Base-by-base conservation (phyloP, 108 stramenopile species). In the Cyclostephanos tholiformis region DNA sequence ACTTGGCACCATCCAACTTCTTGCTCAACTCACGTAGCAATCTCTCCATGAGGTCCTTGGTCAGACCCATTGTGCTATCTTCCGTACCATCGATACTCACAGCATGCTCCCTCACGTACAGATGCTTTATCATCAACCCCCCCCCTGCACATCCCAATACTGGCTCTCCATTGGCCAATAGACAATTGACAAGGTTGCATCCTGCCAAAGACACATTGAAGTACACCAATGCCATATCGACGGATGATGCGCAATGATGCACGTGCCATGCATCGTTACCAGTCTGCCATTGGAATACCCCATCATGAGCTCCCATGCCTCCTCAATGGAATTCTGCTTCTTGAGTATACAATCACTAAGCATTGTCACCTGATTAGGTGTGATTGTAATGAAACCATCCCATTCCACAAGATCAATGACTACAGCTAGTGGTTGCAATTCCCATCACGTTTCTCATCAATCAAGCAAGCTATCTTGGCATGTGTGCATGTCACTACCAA, bases 61-160 rank as follows among this genome's bases (percentile, higher is more conserved):
- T n/a, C n/a, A n/a, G n/a, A n/a, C n/a, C n/a, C n/a, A n/a, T n/a
- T n/a, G n/a, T n/a, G n/a, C n/a, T n/a, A n/a, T n/a, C n/a, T n/a
- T n/a, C n/a, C 70, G 52, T 3, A 27, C n/a, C 86, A 83, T 75
- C 92, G 93, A 55, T 95, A 91, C 53, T n/a, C n/a, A n/a, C n/a
- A n/a, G n/a, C n/a, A n/a, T n/a, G n/a, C n/a, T n/a, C n/a, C n/a
- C n/a, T n/a, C n/a, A n/a, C n/a, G n/a, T n/a, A n/a, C n/a, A n/a
- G n/a, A n/a, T n/a, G n/a, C n/a, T n/a, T n/a, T n/a, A 91, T 85
- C 93, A 95, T 95, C 27, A 95, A 73, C 26, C 89, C 93, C 16
- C 93, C 93, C 9, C n/a, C n/a, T n/a, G 93, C 93, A 72, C 93
- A 95, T 10, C 67, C 70, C 49, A 95, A 44, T 20, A 95, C 76